phyloP scores from a whole-genome alignment of 768 basidiomycete species.

The Lenzites betulinus region DNA sequence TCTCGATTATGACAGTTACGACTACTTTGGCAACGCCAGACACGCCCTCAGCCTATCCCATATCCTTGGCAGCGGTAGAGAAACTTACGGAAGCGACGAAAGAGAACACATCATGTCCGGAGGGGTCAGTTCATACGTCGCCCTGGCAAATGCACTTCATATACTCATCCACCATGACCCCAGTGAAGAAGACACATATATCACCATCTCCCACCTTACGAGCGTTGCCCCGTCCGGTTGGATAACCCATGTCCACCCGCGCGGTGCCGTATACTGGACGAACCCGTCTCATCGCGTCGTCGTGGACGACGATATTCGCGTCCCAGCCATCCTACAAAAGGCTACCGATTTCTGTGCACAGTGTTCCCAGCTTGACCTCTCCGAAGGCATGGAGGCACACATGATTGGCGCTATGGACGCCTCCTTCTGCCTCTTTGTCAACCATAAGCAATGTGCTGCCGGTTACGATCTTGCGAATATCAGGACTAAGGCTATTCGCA shows the following conservation, averaged over 20 bases:
- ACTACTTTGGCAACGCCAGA: background rate
- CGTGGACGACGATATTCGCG: conserved; percentile 53
- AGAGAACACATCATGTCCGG: too few relatives aligned
- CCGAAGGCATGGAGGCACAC: conserved; percentile 48
- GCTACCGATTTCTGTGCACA: conserved; percentile 32
- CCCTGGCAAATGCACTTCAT: too few relatives aligned
- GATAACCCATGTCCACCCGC: conserved; percentile 44
- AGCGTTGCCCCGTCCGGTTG: conserved; percentile 32
- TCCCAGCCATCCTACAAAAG: conserved; percentile 35
- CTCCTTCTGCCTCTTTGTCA: conserved; percentile 43
- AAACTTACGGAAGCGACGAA: too few relatives aligned
- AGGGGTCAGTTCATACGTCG: too few relatives aligned
- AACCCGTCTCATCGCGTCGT: conserved; percentile 43
- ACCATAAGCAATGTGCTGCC: conserved; percentile 51
- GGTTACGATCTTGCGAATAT: conserved; percentile 36
- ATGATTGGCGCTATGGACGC: conserved; percentile 34
- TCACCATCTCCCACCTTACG: background rate
- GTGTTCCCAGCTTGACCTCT: conserved; percentile 35
- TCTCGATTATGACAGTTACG: background rate
- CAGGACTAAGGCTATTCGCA: conserved; percentile 8
- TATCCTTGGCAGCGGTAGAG: too few relatives aligned
- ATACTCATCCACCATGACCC: background rate
- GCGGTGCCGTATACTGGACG: conserved; percentile 56
- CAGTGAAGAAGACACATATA: conserved; percentile 4
- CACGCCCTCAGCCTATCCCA: background rate